Conservation (phyloP, 2,329 filamentous ascomycete species). For the Thielaviopsis euricoi region DNA sequence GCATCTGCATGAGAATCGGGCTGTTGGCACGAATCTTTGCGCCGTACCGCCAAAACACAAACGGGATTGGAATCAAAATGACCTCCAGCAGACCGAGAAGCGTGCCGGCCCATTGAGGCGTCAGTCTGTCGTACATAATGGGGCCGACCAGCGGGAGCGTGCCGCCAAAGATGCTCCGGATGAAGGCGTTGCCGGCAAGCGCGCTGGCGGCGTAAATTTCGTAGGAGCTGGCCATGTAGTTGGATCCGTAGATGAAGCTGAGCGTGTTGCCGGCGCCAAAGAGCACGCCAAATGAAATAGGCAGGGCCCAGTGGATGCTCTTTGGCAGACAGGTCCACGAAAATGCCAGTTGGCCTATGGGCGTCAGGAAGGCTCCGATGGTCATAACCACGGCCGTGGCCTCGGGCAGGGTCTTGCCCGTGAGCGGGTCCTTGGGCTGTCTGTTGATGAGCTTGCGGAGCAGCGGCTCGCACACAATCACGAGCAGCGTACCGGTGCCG, state of each 20-base stretch:
- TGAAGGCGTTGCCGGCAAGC: conserved; percentile 62
- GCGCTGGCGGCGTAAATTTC: conserved; percentile 70
- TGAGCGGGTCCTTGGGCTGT: conserved; percentile 58
- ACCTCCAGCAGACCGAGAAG: conserved; percentile 59
- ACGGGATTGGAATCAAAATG: conserved; percentile 59
- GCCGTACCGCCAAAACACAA: conserved; percentile 56
- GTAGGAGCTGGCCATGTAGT: conserved; percentile 66
- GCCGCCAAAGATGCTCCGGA: conserved; percentile 60
- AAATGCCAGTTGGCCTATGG: conserved; percentile 70
- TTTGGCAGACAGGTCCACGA: conserved; percentile 71
- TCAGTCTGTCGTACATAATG: conserved; percentile 51
- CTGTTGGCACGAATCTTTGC: conserved; percentile 35
- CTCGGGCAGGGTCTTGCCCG: conserved; percentile 59
- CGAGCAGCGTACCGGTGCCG: conserved; percentile 44
- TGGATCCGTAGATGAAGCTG: conserved; percentile 68
- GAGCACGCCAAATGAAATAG: conserved; percentile 61
- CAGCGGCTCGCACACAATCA: conserved; percentile 50
- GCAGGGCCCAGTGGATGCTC: conserved; percentile 66
- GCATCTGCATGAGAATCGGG: conserved; percentile 27
- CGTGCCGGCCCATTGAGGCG: conserved; percentile 65
- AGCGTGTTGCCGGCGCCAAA: conserved; percentile 64
- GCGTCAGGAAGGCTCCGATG: conserved; percentile 56
- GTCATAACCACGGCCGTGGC: conserved; percentile 68
- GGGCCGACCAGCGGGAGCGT: conserved; percentile 59
- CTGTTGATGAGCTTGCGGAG: conserved; percentile 62